Conservation (phyloP, 805 yeast species). For the Saccharomycopsis sp. region DNA sequence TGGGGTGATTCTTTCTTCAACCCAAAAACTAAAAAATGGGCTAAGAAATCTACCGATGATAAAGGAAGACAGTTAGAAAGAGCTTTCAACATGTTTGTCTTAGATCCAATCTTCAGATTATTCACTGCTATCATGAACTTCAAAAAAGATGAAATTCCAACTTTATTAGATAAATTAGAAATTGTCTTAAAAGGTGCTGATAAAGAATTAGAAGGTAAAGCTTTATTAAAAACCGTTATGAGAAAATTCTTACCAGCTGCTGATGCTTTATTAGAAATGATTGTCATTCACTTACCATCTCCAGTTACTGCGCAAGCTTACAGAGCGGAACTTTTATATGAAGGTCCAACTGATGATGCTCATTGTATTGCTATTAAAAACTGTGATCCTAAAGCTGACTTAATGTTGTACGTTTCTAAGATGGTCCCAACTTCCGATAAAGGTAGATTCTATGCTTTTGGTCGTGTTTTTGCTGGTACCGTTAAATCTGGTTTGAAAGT, state of each 20-base stretch:
- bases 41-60: conserved; percentile 92
- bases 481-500: conserved; percentile 98
- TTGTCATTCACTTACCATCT: conserved; percentile 96
- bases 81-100: conserved; percentile 98
- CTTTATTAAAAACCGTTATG: conserved; percentile 96
- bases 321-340: conserved; percentile 99
- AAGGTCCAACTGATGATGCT: conserved; percentile 95
- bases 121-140: conserved; percentile 97
- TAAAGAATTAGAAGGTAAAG: conserved; percentile 98
- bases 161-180: conserved; percentile 87
- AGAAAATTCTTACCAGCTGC: conserved; percentile 99
- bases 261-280: conserved; percentile 98
- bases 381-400: conserved; percentile 97
- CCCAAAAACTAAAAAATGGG: conserved; percentile 99
- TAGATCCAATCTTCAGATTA: conserved; percentile 98
- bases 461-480: conserved; percentile 99
- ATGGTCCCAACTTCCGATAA: conserved; percentile 99
- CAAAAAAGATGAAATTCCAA: conserved; percentile 95
- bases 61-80: conserved; percentile 93
- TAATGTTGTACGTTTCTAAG: conserved; percentile 99
- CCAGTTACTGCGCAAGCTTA: conserved; percentile 98
- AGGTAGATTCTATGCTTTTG: conserved; percentile 99
- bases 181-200: conserved; percentile 90
- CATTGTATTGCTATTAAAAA: conserved; percentile 86
- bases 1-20: conserved; percentile 99